phyloP scores from a whole-genome alignment of 352 stramenopile species.

The Globisporangium megalacanthum region DNA sequence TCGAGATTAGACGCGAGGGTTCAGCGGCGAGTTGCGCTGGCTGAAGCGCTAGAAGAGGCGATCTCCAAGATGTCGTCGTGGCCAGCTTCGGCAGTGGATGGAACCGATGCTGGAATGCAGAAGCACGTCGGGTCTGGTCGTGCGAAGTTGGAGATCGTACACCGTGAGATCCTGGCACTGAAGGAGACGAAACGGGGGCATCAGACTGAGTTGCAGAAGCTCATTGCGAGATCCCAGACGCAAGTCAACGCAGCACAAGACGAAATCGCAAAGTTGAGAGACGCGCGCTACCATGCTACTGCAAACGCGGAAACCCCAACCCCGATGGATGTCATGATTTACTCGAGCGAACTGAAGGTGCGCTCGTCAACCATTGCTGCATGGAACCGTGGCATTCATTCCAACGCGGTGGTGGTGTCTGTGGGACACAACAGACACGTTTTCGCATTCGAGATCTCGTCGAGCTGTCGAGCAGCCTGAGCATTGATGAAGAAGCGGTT shows the following conservation, averaged over 20 bases:
- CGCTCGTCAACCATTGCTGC: not conserved
- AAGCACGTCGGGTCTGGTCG: slow-evolving; percentile 16
- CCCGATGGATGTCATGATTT: slow-evolving; percentile 42
- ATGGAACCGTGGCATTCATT: too few relatives aligned
- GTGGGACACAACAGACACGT: slow-evolving; percentile 22
- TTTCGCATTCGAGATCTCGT: slow-evolving; percentile 35
- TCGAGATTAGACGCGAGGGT: slow-evolving; percentile 4
- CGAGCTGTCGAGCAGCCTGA: slow-evolving; percentile 23
- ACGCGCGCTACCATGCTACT: slow-evolving; percentile 13
- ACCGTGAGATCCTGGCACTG: slow-evolving; percentile 24
- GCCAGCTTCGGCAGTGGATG: slow-evolving; percentile 7
- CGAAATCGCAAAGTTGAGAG: slow-evolving; percentile 31
- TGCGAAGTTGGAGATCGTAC: slow-evolving; percentile 26
- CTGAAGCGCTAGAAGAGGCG: slow-evolving; percentile 21
- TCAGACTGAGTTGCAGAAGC: slow-evolving; percentile 10
- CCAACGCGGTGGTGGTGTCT: not conserved
- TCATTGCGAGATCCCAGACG: slow-evolving; percentile 12
- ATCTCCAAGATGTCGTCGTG: slow-evolving; percentile 44
- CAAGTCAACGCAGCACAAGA: slow-evolving; percentile 36
- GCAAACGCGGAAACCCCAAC: slow-evolving; percentile 19
- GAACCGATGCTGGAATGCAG: slow-evolving; percentile 9
- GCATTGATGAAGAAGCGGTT: slow-evolving; percentile 34
- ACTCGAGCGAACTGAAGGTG: slow-evolving; percentile 55
- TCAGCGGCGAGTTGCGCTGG: slow-evolving; percentile 32
- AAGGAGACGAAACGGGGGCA: not conserved